Percentiles rank a stretch among this genome's conserved stretches.
Evolutionary conservation across 2,329 filamentous ascomycete species (phyloP).

Genomic region (Esteya vermicola): DNA sequence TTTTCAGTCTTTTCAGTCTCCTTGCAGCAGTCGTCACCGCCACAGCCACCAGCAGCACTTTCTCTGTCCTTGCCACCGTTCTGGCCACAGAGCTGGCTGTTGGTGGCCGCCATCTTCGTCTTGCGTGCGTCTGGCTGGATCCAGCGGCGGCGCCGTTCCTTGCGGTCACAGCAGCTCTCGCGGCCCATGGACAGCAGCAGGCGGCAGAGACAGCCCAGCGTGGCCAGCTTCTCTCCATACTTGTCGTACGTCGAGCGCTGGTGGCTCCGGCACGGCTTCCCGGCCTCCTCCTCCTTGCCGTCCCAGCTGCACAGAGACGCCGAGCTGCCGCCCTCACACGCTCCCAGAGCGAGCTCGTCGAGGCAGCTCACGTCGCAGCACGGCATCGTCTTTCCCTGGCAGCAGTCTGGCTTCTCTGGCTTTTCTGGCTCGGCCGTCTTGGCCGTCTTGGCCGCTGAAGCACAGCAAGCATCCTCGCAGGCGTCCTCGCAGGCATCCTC

Average conservation of each 20-base stretch:
- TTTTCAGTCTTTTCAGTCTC: no score
- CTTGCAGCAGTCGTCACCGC: no score
- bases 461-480: not conserved
- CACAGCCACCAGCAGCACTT: no score
- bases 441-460: not conserved
- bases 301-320: constrained; percentile 3
- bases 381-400: not conserved
- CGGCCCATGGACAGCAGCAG: constrained; percentile 34
- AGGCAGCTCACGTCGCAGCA: not conserved
- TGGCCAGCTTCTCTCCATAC: constrained; percentile 28
- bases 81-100: not conserved
- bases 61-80: no score
- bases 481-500: no score
- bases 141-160: not conserved
- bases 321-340: not conserved
- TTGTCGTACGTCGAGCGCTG: constrained; percentile 17
- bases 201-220: constrained; percentile 39
- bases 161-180: constrained; percentile 32
- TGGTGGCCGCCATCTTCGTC: not conserved
- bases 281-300: constrained; percentile 7
- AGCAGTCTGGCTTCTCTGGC: not conserved
- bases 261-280: constrained; percentile 24
- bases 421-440: no score
- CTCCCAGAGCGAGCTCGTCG: not conserved
- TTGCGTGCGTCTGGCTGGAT: not conserved